These are phyloP conservation scores for Prunus kanzakura DNA, from an alignment of 306 rosid genomes.

Conservation along the genomic window DNA sequence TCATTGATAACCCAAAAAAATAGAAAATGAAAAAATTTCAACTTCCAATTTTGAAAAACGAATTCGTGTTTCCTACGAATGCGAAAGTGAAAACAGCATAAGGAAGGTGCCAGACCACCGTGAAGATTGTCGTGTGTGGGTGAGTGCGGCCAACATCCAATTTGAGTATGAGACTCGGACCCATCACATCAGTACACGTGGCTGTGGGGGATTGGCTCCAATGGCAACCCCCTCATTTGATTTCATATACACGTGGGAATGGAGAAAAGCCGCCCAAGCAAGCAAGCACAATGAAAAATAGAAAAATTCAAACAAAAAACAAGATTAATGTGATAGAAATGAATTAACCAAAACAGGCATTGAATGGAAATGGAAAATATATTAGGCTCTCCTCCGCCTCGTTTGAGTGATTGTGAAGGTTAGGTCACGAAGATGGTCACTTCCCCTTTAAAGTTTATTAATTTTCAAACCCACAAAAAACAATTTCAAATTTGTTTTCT, in stretches of 20 bases:
- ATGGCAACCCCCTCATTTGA: slow-evolving; percentile 8
- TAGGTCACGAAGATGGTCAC: slow-evolving; percentile 63
- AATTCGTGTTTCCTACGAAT: slow-evolving; percentile 7
- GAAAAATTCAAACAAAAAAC: slow-evolving; percentile 3
- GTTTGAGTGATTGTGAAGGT: slow-evolving; percentile 21
- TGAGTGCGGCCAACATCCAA: background rate
- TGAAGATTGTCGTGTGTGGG: background rate
- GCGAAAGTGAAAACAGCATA: background rate
- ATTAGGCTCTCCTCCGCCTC: background rate
- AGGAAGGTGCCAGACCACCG: slow-evolving; percentile 4
- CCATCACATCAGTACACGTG: background rate
- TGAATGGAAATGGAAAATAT: slow-evolving; percentile 25
- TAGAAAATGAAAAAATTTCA: slow-evolving; percentile 1
- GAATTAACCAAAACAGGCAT: slow-evolving; percentile 34
- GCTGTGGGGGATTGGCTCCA: background rate
- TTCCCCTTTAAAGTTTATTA: slow-evolving; percentile 25
- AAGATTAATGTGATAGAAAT: slow-evolving; percentile 3
- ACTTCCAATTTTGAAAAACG: slow-evolving; percentile 24
- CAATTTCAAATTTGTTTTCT: slow-evolving; percentile 37
- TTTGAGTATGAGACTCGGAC: background rate
- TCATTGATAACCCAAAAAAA: background rate
- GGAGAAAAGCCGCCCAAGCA: background rate
- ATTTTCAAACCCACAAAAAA: slow-evolving; percentile 29
- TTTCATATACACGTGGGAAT: background rate
- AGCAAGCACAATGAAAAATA: background rate